Evolutionary conservation across 352 stramenopile species (phyloP).

Genomic region (Pythium periplocum): DNA sequence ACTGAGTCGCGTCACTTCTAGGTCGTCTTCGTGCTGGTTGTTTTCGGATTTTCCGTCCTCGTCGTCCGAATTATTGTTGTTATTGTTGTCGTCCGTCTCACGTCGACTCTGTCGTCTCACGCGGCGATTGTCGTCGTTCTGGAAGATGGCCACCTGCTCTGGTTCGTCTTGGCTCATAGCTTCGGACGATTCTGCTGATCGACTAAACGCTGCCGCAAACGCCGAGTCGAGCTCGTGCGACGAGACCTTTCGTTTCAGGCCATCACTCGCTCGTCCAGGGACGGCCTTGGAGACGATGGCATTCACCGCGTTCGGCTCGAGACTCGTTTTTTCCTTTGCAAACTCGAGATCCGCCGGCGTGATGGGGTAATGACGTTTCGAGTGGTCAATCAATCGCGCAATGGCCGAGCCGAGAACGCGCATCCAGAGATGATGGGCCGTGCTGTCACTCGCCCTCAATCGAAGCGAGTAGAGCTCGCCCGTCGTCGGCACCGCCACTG

Average conservation of each 20-base stretch:
- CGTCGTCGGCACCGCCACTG: neutral
- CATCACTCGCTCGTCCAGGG: neutral
- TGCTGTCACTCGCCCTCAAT: slow-evolving; percentile 28
- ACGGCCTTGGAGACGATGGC: slow-evolving; percentile 9
- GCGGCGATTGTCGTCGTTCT: slow-evolving; percentile 10
- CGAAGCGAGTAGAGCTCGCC: slow-evolving; percentile 25
- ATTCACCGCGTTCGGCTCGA: slow-evolving; percentile 7
- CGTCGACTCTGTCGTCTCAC: neutral
- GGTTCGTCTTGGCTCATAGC: too few relatives aligned
- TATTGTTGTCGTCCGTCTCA: slow-evolving; percentile 12
- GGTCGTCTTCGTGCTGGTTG: slow-evolving; percentile 22
- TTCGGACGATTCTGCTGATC: too few relatives aligned
- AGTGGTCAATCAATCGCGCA: slow-evolving; percentile 31
- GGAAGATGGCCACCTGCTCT: neutral
- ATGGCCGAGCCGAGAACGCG: slow-evolving; percentile 42
- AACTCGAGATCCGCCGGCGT: slow-evolving; percentile 12
- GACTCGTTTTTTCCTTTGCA: slow-evolving; percentile 1
- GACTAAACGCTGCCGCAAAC: too few relatives aligned
- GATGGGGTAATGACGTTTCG: slow-evolving; percentile 22
- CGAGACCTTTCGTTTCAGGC: too few relatives aligned
- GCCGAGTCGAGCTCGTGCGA: too few relatives aligned
- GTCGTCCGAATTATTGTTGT: slow-evolving; percentile 27
- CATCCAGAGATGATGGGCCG: slow-evolving; percentile 42
- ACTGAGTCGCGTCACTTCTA: slow-evolving; percentile 5
- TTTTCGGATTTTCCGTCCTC: slow-evolving; percentile 1